Percentiles rank a stretch among this genome's conserved stretches.
These are phyloP conservation scores for Russula vinacea DNA, from an alignment of 768 basidiomycete species.

Conservation along the genomic window DNA sequence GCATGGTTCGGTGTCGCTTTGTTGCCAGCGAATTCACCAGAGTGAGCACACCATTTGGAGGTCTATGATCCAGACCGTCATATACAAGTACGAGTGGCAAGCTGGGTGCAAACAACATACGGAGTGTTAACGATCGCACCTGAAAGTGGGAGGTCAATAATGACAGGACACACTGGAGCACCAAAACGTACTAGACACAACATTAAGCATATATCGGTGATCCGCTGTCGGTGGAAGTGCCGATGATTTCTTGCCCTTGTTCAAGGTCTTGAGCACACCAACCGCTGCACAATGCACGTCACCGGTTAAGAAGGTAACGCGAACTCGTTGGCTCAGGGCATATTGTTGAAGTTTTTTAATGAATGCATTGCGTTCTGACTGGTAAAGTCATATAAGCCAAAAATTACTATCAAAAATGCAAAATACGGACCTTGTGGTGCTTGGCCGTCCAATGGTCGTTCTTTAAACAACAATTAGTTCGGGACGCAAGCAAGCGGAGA, in stretches of 20 bases:
- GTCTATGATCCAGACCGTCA: conserved; percentile 35
- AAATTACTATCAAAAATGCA: conserved; percentile 5
- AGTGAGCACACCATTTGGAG: conserved; percentile 67
- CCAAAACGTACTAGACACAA: conserved; percentile 63
- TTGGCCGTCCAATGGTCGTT: conserved; percentile 94
- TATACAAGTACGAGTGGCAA: not conserved
- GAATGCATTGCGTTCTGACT: conserved; percentile 91
- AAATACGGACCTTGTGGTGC: conserved; percentile 57
- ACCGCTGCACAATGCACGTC: conserved; percentile 94
- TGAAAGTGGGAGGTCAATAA: conserved; percentile 32
- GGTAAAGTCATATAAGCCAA: conserved; percentile 28
- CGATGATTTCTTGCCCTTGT: conserved; percentile 45
- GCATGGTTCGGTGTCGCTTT: conserved; percentile 60
- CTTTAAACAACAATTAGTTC: conserved; percentile 36
- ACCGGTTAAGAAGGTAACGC: conserved; percentile 83
- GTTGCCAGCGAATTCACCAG: conserved; percentile 76
- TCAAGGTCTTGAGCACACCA: conserved; percentile 68
- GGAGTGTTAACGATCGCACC: conserved; percentile 97
- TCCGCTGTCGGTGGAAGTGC: conserved; percentile 57
- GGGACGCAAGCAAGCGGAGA: conserved; percentile 26
- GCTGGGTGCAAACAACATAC: conserved; percentile 44
- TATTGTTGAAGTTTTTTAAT: conserved; percentile 75
- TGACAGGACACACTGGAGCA: not conserved
- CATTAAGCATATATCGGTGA: conserved; percentile 86
- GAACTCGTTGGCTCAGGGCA: conserved; percentile 56